These are phyloP conservation scores for Hansfordia pulvinata DNA, from an alignment of 2,329 filamentous ascomycete genomes.

Conservation along the genomic window DNA sequence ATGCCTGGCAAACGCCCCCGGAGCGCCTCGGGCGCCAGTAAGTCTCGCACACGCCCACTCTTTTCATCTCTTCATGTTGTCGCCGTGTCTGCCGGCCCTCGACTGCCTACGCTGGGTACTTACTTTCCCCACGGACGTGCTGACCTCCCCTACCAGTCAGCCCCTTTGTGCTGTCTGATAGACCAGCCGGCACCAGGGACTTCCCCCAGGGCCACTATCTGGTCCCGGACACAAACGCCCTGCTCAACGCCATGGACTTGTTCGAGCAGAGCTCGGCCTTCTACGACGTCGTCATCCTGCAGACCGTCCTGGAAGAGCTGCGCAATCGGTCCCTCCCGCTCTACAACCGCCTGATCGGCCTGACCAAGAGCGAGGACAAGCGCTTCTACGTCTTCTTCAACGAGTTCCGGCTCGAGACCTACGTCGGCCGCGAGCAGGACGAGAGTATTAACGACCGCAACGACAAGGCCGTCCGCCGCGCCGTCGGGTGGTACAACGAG, in stretches of 20 bases:
- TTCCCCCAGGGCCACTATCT: conserved; percentile 88
- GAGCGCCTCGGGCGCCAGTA: conserved; percentile 68
- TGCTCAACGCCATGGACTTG: conserved; percentile 91
- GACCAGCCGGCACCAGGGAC: conserved; percentile 67
- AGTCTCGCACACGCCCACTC: conserved; percentile 12
- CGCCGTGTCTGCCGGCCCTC: no score
- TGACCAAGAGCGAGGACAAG: conserved; percentile 94
- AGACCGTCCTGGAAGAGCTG: conserved; percentile 92
- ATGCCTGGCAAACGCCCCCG: conserved; percentile 63
- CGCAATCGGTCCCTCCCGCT: conserved; percentile 86
- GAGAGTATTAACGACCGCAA: conserved; percentile 96
- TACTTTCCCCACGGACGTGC: no score
- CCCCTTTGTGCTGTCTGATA: conserved; percentile 80
- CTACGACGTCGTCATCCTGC: conserved; percentile 91
- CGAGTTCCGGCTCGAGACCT: conserved; percentile 88
- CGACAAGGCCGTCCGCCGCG: conserved; percentile 76
- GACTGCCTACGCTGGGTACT: no score
- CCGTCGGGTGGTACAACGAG: conserved; percentile 80
- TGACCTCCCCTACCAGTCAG: no score
- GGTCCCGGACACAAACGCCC: conserved; percentile 88
- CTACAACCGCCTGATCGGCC: conserved; percentile 80
- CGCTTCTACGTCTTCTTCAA: conserved; percentile 99
- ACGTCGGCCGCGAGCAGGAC: conserved; percentile 58
- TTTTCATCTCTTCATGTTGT: no score
- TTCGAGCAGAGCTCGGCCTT: conserved; percentile 89